Evolutionary conservation across 108 stramenopile genomes (phyloP), one percentile per base, ranked within the genome.

Genomic region (Pseudonitzschia multiseries): DNA sequence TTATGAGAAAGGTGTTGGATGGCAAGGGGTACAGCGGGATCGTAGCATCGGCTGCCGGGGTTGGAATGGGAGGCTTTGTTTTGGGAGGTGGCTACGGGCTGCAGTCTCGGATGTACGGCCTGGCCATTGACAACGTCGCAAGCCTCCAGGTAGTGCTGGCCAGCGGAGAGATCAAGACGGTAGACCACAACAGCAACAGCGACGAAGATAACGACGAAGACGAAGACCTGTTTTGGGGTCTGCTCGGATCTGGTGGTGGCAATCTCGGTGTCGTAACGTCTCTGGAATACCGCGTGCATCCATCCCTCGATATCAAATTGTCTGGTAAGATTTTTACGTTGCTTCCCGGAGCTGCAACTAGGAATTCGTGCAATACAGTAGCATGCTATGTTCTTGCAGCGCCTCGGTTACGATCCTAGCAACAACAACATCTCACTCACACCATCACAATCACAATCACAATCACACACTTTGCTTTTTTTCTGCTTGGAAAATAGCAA

Each of bases 141-240:
- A 41, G 52, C 20, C 27, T 79, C 15, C 32, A 68, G 15, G 51
- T 75, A 18, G 80, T 81, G n/a, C 50, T 78, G 63, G 73, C 79
- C 48, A 78, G 78, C 65, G 83, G 80, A 3, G 57, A 61, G 22
- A 48, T 75, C 44, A 21, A 70, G 15, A 62, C 12, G 9, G 74
- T 68, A 0, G 56, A 42, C n/a, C 10, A 67, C 18, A n/a, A n/a
- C n/a, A n/a, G n/a, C n/a, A n/a, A n/a, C n/a, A n/a, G n/a, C n/a
- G n/a, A n/a, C n/a, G n/a, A n/a, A n/a, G n/a, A n/a, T n/a, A n/a
- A n/a, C n/a, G n/a, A n/a, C n/a, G n/a, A n/a, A n/a, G 40, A 29
- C 9, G 57, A 71, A 0, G 83, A 84, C 70, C 60, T 84, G 14
- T 84, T 81, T 64, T 81, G 79, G 79, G 83, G 72, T 28, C 52